phyloP scores from a whole-genome alignment of 345 rosid species.

The Firmiana major region DNA sequence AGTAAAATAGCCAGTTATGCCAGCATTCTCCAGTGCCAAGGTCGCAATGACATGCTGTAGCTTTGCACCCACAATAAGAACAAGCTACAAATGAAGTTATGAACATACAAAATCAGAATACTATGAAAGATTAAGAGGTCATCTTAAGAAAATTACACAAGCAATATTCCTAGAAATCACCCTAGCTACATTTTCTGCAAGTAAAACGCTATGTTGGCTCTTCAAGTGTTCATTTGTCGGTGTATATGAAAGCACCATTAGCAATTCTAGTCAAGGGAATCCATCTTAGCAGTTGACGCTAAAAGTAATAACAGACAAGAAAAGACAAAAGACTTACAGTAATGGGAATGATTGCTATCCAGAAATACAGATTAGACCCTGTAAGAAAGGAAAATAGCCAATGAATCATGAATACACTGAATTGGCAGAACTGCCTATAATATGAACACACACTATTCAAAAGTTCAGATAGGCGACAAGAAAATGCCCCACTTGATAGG shows the following conservation, averaged over 20 bases:
- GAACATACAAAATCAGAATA: constrained; percentile 6
- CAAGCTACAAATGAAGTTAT: constrained; percentile 42
- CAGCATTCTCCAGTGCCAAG: constrained; percentile 68
- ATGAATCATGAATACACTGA: not conserved
- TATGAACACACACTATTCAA: not conserved
- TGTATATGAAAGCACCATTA: not conserved
- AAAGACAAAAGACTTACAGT: constrained; percentile 45
- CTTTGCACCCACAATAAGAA: constrained; percentile 81
- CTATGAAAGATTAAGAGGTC: not conserved
- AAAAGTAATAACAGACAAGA: constrained; percentile 6
- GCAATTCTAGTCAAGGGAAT: not conserved
- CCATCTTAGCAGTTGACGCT: not conserved
- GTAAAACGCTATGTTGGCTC: not conserved
- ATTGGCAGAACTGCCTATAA: not conserved
- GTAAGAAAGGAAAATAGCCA: constrained; percentile 19
- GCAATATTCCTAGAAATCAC: not conserved
- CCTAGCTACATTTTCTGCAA: not conserved
- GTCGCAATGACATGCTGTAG: constrained; percentile 91
- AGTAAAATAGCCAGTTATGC: constrained; percentile 43
- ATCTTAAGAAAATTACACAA: not conserved
- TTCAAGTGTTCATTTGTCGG: not conserved
- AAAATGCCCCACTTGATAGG: not conserved
- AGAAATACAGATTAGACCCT: constrained; percentile 97
- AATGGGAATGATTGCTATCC: constrained; percentile 90
- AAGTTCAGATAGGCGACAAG: not conserved